These are phyloP conservation scores for Sanghuangporus baumii DNA, from an alignment of 1,284 basidiomycete genomes.

Conservation along the genomic window DNA sequence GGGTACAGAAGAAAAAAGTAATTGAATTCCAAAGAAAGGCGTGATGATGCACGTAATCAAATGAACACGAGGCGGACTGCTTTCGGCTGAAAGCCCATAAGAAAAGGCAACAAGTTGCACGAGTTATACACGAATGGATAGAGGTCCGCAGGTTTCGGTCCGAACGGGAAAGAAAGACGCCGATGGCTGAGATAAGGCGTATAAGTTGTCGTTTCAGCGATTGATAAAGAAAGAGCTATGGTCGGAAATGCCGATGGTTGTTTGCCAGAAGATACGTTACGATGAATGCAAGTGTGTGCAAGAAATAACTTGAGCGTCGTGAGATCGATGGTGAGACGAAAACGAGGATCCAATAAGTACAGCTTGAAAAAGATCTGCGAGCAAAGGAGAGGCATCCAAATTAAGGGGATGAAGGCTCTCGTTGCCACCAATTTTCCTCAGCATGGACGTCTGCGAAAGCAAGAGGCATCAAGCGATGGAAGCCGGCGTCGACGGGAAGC, in stretches of 20 bases:
- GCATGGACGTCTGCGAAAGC: slow-evolving; percentile 14
- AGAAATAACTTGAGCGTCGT: slow-evolving; percentile 7
- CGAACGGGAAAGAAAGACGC: neutral
- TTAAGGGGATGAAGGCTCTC: slow-evolving; percentile 3
- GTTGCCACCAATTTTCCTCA: slow-evolving; percentile 14
- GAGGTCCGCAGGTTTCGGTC: slow-evolving; percentile 12
- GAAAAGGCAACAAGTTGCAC: slow-evolving; percentile 8
- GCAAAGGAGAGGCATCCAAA: slow-evolving; percentile 1
- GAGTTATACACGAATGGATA: slow-evolving; percentile 12
- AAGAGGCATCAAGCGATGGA: slow-evolving; percentile 58
- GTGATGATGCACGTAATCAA: slow-evolving; percentile 2
- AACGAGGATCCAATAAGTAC: neutral
- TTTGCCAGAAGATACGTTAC: slow-evolving; percentile 7
- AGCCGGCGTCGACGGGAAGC: slow-evolving; percentile 43
- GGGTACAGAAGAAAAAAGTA: neutral
- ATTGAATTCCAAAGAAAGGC: slow-evolving; percentile 5
- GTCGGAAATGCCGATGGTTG: slow-evolving; percentile 2
- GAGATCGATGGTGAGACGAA: slow-evolving; percentile 2
- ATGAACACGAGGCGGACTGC: neutral
- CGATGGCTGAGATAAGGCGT: slow-evolving; percentile 8
- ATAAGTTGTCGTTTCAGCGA: slow-evolving; percentile 8
- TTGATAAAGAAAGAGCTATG: neutral
- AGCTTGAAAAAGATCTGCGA: neutral
- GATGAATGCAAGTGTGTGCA: neutral
- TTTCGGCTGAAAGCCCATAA: slow-evolving; percentile 2